These are phyloP conservation scores for Russula lepida DNA, from an alignment of 768 basidiomycete genomes.

Conservation along the genomic window DNA sequence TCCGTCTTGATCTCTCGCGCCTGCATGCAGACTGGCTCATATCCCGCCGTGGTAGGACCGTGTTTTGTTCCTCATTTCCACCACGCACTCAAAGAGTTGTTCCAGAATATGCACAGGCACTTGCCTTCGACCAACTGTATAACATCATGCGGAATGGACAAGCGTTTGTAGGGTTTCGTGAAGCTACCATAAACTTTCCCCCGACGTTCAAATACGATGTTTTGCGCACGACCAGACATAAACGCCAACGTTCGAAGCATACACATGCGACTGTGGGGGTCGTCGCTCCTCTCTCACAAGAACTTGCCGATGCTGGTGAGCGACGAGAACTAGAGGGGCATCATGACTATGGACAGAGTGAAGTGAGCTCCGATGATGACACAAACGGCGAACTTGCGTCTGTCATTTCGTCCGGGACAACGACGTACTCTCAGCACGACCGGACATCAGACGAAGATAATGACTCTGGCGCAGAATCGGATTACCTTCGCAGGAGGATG, in stretches of 20 bases:
- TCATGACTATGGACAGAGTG: constrained; percentile 20
- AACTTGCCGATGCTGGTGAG: constrained; percentile 19
- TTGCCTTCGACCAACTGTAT: constrained; percentile 84
- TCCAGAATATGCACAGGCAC: constrained; percentile 73
- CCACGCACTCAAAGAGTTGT: background rate
- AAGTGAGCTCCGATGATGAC: constrained; percentile 30
- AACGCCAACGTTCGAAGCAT: constrained; percentile 34
- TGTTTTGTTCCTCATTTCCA: background rate
- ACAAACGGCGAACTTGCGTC: constrained; percentile 41
- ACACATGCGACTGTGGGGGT: constrained; percentile 23
- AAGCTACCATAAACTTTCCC: constrained; percentile 75
- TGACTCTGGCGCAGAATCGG: constrained; percentile 18
- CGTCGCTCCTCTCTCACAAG: background rate
- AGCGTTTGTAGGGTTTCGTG: constrained; percentile 70
- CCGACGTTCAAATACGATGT: constrained; percentile 96
- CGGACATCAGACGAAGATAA: constrained; percentile 19
- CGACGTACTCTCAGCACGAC: constrained; percentile 29
- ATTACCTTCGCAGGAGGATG: constrained; percentile 13
- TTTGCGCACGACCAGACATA: constrained; percentile 44
- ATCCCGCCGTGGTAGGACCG: constrained; percentile 55
- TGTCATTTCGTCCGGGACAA: constrained; percentile 45
- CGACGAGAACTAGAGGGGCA: constrained; percentile 29
- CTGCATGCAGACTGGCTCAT: constrained; percentile 94
- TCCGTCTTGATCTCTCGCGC: constrained; percentile 79
- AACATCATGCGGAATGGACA: constrained; percentile 61